Evolutionary conservation across 768 basidiomycete genomes (phyloP).

Genomic region (Russula earlei): DNA sequence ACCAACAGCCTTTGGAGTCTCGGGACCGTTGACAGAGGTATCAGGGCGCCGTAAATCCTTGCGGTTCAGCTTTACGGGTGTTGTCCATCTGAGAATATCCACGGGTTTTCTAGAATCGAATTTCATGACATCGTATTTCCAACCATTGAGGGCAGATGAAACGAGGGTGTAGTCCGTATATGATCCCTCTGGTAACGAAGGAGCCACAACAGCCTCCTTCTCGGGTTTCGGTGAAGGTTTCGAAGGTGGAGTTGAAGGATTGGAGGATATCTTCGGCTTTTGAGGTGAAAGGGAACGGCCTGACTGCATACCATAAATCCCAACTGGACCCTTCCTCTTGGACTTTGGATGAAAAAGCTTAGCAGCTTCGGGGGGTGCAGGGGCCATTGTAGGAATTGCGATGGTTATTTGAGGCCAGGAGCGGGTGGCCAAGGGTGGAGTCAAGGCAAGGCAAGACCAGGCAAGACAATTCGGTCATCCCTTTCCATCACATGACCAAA

Average conservation of each 20-base stretch:
- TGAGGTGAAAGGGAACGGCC: constrained; percentile 10
- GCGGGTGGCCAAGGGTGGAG: background rate
- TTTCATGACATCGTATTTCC: constrained; percentile 92
- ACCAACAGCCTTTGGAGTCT: constrained; percentile 41
- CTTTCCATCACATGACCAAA: constrained; percentile 1
- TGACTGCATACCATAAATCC: constrained; percentile 8
- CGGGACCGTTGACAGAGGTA: constrained; percentile 25
- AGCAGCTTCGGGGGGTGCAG: constrained; percentile 9
- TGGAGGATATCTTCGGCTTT: constrained; percentile 10
- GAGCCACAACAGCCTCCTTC: background rate
- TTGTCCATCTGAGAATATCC: constrained; percentile 58
- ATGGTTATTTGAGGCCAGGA: background rate
- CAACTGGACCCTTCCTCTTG: constrained; percentile 14
- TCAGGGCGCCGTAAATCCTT: constrained; percentile 62
- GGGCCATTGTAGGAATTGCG: constrained; percentile 6
- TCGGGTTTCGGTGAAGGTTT: constrained; percentile 15
- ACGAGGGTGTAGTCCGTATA: constrained; percentile 72
- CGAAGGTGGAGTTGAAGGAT: constrained; percentile 10
- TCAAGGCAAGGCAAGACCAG: background rate
- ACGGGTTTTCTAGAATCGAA: constrained; percentile 69
- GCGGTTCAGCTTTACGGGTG: constrained; percentile 79
- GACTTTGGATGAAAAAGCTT: constrained; percentile 20
- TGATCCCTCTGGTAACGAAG: constrained; percentile 49
- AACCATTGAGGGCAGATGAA: constrained; percentile 71
- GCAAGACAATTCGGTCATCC: no score